Percentiles rank a stretch among this genome's conserved stretches.
Conservation (phyloP, 2,329 filamentous ascomycete species). For the Alternaria panax region DNA sequence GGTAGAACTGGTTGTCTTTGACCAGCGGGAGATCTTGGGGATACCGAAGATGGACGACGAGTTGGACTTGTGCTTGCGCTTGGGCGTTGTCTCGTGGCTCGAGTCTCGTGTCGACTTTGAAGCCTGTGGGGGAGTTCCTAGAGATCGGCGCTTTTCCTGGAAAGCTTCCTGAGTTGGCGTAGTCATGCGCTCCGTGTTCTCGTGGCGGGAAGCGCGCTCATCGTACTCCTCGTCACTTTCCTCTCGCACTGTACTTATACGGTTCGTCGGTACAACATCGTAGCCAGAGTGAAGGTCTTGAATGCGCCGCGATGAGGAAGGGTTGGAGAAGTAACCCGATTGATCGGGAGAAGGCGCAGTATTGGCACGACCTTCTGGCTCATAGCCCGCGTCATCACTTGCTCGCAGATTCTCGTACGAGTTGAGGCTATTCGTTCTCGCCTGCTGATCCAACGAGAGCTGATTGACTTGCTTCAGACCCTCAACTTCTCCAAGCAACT, state of each 20-base stretch:
- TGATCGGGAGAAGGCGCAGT: conserved; percentile 78
- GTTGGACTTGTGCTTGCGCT: conserved; percentile 87
- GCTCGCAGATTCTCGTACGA: conserved; percentile 76
- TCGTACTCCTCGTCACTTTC: conserved; percentile 84
- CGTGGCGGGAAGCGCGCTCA: conserved; percentile 65
- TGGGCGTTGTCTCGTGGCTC: conserved; percentile 82
- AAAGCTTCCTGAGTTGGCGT: conserved; percentile 66
- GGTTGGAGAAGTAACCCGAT: conserved; percentile 76
- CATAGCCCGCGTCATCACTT: conserved; percentile 76
- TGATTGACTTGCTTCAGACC: conserved; percentile 57
- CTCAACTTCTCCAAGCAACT: conserved; percentile 91
- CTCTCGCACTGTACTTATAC: conserved; percentile 84
- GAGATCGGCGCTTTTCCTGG: conserved; percentile 45
- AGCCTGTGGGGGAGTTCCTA: conserved; percentile 63
- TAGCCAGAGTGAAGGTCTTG: conserved; percentile 58
- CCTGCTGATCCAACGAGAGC: conserved; percentile 42
- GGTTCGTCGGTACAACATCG: conserved; percentile 69
- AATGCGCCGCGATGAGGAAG: conserved; percentile 56
- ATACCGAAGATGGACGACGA: conserved; percentile 75
- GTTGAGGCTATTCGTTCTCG: conserved; percentile 60
- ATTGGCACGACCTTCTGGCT: conserved; percentile 80
- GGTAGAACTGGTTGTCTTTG: conserved; percentile 91
- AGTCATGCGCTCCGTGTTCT: conserved; percentile 66
- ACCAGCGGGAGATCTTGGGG: conserved; percentile 96
- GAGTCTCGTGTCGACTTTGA: conserved; percentile 48